phyloP scores from a whole-genome alignment of 441 rosid species.

The Pelargonium cotyledonis region DNA sequence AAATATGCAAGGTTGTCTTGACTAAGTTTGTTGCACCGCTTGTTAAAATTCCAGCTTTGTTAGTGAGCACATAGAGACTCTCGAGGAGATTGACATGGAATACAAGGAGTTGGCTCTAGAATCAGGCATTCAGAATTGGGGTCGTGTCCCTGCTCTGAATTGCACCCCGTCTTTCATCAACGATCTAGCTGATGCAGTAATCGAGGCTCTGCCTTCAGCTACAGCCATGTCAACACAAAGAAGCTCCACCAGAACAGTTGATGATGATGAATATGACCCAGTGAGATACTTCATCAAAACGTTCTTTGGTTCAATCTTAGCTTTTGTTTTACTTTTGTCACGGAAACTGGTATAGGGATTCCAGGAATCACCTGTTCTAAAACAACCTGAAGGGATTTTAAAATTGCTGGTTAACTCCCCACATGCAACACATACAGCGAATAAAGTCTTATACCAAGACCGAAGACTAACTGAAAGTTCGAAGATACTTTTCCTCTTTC shows the following conservation, averaged over 20 bases:
- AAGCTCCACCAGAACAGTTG: constrained; percentile 24
- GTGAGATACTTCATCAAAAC: constrained; percentile 44
- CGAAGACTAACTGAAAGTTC: too few species aligned
- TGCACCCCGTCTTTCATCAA: constrained; percentile 73
- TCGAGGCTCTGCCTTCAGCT: constrained; percentile 82
- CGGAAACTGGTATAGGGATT: constrained; percentile 57
- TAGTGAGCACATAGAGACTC: constrained; percentile 92
- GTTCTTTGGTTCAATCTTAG: constrained; percentile 72
- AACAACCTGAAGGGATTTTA: neutral
- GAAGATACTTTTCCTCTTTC: too few species aligned
- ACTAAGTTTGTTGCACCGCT: neutral
- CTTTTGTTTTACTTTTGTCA: constrained; percentile 59
- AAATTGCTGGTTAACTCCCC: neutral
- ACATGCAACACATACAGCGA: too few species aligned
- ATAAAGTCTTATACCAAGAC: too few species aligned
- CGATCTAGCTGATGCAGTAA: constrained; percentile 83
- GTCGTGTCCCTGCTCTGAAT: constrained; percentile 82
- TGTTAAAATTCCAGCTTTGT: constrained; percentile 53
- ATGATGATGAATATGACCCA: constrained; percentile 37
- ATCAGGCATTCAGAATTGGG: constrained; percentile 91
- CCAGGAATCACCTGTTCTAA: constrained; percentile 44
- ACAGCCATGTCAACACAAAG: constrained; percentile 37
- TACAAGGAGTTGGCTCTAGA: constrained; percentile 79
- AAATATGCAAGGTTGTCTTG: neutral
- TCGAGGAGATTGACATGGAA: constrained; percentile 92